Conservation (phyloP, 2,329 filamentous ascomycete species). For the Trichoderma lentiforme region DNA sequence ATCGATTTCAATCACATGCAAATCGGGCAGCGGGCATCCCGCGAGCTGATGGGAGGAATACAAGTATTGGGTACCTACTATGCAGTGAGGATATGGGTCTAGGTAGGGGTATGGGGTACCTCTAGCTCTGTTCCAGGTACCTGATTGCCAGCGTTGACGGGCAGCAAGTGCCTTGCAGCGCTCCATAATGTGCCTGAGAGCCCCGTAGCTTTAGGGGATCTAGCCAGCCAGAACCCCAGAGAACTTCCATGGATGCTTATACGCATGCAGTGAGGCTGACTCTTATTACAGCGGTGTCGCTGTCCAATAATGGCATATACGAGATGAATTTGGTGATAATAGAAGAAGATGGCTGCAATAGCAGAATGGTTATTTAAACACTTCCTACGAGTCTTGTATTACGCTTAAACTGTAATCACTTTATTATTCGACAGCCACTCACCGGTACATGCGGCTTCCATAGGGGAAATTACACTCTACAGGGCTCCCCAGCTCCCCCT, state of each 20-base stretch:
- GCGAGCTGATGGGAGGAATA: not conserved
- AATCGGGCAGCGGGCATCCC: not conserved
- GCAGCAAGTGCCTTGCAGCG: not conserved
- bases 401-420: no score
- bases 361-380: no score
- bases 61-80: not conserved
- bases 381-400: no score
- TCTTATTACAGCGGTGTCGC: not conserved
- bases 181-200: not conserved
- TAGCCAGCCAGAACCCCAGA: not conserved
- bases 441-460: not conserved
- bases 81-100: not conserved
- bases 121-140: not conserved
- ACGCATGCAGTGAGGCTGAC: not conserved
- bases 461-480: not conserved
- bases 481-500: not conserved
- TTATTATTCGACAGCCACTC: no score
- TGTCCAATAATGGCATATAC: not conserved
- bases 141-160: not conserved
- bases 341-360: no score
- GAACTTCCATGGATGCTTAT: not conserved
- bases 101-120: not conserved
- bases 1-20: slow-evolving; percentile 13
- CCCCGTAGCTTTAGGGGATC: not conserved
- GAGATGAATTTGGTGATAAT: no score